Conservation (phyloP, 192 early-diverging fungal genomes). For the Coemansia javaensis region DNA sequence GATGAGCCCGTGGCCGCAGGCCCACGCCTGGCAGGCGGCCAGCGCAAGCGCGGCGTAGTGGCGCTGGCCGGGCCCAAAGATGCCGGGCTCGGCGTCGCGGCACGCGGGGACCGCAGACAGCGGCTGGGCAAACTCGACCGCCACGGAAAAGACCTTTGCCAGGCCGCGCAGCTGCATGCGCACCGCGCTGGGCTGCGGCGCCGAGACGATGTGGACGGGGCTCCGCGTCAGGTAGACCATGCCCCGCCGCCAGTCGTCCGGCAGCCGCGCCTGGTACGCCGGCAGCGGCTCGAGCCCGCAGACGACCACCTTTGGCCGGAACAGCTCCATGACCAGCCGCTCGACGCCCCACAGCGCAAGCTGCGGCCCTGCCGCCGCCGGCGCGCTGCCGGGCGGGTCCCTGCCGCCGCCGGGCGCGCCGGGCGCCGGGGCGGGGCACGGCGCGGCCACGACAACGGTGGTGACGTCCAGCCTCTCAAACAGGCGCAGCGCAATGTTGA, state of each 20-base stretch:
- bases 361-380: not conserved
- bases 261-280: constrained; percentile 15
- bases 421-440: not conserved
- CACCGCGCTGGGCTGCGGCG: constrained; percentile 25
- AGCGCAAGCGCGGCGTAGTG: constrained; percentile 34
- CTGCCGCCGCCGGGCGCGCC: not conserved
- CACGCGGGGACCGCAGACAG: constrained; percentile 13
- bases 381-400: not conserved
- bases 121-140: constrained; percentile 27
- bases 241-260: constrained; percentile 26
- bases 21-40: constrained; percentile 37
- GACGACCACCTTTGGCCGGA: constrained; percentile 17
- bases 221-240: constrained; percentile 29
- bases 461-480: constrained; percentile 25
- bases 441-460: constrained; percentile 16
- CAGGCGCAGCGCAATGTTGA: constrained; percentile 28
- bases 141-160: constrained; percentile 18
- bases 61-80: constrained; percentile 27
- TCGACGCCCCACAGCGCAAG: constrained; percentile 10
- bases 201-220: constrained; percentile 25
- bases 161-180: constrained; percentile 35
- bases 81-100: constrained; percentile 24
- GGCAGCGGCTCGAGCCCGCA: constrained; percentile 42
- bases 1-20: constrained; percentile 18
- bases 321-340: constrained; percentile 21